Percentiles rank a stretch among this genome's conserved stretches.
Conservation (phyloP, 208 protist genomes). For the Crithidia acanthocephali region DNA sequence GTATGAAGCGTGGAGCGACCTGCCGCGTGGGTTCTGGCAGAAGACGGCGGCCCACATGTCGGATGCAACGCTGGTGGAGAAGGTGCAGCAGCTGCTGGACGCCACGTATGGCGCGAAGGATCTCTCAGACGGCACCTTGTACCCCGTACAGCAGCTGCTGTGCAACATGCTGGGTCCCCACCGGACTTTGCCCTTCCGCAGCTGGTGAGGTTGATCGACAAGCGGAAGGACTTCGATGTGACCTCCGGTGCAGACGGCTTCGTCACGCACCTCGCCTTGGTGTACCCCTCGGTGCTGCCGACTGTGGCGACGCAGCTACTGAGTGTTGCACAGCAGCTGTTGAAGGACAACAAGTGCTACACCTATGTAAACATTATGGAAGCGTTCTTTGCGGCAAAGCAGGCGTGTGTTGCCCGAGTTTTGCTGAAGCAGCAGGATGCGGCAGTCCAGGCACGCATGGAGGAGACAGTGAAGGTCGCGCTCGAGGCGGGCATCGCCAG, state of each 20-base stretch:
- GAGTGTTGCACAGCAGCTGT: not conserved
- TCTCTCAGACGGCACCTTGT: constrained; percentile 16
- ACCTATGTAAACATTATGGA: not conserved
- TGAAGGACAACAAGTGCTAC: not conserved
- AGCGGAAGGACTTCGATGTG: constrained; percentile 1
- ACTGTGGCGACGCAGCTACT: not conserved
- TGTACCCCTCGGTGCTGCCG: constrained; percentile 6
- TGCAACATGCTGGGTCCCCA: constrained; percentile 4
- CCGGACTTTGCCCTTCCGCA: constrained; percentile 13
- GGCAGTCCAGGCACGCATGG: not conserved
- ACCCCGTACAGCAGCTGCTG: constrained; percentile 1
- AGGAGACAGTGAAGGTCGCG: not conserved
- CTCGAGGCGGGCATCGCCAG: not conserved
- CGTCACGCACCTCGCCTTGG: not conserved
- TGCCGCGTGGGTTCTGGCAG: constrained; percentile 27
- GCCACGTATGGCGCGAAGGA: constrained; percentile 31
- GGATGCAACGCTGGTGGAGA: not conserved
- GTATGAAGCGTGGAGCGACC: constrained; percentile 13
- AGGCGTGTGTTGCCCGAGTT: not conserved
- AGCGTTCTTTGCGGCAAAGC: not conserved
- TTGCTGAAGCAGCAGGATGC: not conserved
- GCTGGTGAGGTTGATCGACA: constrained; percentile 9
- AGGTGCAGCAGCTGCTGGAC: constrained; percentile 17
- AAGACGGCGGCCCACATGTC: not conserved
- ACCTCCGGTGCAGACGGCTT: not conserved